Percentiles rank a stretch among this genome's conserved stretches.
phyloP scores from a whole-genome alignment of 1,284 basidiomycete species.

The Cryptococcus amylolentus region DNA sequence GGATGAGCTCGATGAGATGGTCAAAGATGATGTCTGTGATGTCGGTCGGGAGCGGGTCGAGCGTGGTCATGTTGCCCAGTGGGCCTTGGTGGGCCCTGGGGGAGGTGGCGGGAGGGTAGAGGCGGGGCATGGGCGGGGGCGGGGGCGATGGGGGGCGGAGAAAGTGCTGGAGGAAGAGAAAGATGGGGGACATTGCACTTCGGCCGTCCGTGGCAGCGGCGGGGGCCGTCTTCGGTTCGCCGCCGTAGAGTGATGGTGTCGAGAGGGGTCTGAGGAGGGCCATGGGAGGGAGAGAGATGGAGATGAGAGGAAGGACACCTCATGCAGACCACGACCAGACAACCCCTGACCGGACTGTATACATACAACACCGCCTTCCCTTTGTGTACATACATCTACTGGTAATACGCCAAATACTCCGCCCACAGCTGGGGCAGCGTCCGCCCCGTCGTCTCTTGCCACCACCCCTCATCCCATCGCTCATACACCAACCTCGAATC shows the following conservation, averaged over 20 bases:
- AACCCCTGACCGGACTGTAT: no score
- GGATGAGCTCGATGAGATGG: background rate
- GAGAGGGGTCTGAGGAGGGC: no score
- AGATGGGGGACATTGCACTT: no score
- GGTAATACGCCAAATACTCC: constrained; percentile 31
- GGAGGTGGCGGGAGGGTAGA: background rate
- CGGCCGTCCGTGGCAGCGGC: no score
- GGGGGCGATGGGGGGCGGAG: background rate
- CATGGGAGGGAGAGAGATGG: no score
- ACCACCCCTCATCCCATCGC: constrained; percentile 28
- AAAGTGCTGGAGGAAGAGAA: no score
- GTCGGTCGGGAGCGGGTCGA: background rate
- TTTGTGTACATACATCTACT: background rate
- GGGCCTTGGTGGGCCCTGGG: background rate
- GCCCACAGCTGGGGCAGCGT: constrained; percentile 26
- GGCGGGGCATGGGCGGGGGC: background rate
- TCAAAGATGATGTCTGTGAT: constrained; percentile 4
- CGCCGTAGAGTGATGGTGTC: no score
- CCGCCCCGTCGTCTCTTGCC: constrained; percentile 31
- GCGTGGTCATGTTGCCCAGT: background rate
- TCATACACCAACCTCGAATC: constrained; percentile 26
- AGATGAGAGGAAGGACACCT: no score
- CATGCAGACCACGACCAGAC: background rate
- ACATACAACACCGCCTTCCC: no score
- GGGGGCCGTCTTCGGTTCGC: no score